A percentile compares a stretch with the other conserved stretches of the same genome.
Conservation (phyloP, 2,329 filamentous ascomycete species). For the Trichoderma koningii region DNA sequence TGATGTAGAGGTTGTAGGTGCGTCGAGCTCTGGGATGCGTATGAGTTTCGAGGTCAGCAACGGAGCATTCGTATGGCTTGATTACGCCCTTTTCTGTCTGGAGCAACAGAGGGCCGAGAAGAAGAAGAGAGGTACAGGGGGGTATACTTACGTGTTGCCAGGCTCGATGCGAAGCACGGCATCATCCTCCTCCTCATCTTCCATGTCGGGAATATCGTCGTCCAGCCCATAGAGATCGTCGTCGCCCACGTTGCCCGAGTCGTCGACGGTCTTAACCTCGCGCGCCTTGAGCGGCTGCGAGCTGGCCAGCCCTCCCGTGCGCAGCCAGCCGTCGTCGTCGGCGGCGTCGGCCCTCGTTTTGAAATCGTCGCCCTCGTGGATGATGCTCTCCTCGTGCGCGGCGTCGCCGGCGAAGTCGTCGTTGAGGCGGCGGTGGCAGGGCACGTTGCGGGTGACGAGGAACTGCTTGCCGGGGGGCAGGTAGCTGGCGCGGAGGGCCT, state of each 20-base stretch:
- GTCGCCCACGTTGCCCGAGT: constrained; percentile 82
- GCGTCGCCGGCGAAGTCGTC: constrained; percentile 91
- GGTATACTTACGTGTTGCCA: constrained; percentile 47
- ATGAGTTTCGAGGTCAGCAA: background rate
- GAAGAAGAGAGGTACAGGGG: too few species aligned
- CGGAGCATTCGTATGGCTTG: background rate
- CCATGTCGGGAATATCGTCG: constrained; percentile 95
- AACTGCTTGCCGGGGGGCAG: constrained; percentile 92
- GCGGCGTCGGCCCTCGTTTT: constrained; percentile 50
- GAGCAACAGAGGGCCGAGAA: background rate
- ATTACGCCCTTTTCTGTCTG: background rate
- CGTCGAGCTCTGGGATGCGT: constrained; percentile 65
- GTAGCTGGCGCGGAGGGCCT: constrained; percentile 74
- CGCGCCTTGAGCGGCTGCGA: constrained; percentile 74
- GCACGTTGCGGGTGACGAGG: constrained; percentile 89
- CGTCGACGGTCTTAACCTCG: constrained; percentile 86
- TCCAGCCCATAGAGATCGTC: constrained; percentile 61
- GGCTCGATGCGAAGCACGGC: constrained; percentile 74
- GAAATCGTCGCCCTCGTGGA: constrained; percentile 73
- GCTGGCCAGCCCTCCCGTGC: constrained; percentile 77
- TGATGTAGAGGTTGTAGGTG: constrained; percentile 98
- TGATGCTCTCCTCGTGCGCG: constrained; percentile 81
- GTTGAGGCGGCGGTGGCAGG: constrained; percentile 86
- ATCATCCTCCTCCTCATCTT: constrained; percentile 95
- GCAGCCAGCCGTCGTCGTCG: constrained; percentile 85